Conservation (phyloP, 805 yeast species). For the Zygosaccharomyces siamensis region DNA sequence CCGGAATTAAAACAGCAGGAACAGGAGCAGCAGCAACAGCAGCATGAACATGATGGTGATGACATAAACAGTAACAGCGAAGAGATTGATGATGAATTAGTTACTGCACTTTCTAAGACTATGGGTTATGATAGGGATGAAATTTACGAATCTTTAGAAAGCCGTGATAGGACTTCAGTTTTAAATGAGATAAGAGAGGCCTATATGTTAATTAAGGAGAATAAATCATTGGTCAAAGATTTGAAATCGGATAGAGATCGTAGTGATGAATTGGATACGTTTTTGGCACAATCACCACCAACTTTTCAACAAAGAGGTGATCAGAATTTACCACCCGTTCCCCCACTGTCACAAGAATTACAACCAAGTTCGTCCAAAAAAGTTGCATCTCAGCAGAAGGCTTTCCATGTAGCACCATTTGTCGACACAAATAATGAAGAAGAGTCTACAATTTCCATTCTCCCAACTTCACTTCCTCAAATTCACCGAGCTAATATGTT, state of each 20-base stretch:
- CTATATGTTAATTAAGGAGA: slow-evolving; percentile 75
- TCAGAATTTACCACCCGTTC: slow-evolving; percentile 5
- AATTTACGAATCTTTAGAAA: slow-evolving; percentile 62
- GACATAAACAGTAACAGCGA: slow-evolving; percentile 16
- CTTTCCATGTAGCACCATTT: slow-evolving; percentile 33
- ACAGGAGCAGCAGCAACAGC: slow-evolving; percentile 28
- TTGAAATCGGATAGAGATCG: slow-evolving; percentile 43
- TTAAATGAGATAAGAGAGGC: slow-evolving; percentile 81
- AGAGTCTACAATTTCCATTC: slow-evolving; percentile 78
- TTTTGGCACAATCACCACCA: slow-evolving; percentile 58
- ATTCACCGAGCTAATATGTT: slow-evolving; percentile 92
- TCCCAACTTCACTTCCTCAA: slow-evolving; percentile 91
- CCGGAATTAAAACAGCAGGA: slow-evolving; percentile 21
- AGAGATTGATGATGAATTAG: slow-evolving; percentile 69
- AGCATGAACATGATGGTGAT: slow-evolving; percentile 23
- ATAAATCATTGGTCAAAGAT: slow-evolving; percentile 63
- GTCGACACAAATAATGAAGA: slow-evolving; percentile 32
- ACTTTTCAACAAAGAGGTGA: slow-evolving; percentile 35
- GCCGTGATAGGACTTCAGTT: slow-evolving; percentile 43
- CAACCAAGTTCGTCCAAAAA: slow-evolving; percentile 10
- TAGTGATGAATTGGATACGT: slow-evolving; percentile 51
- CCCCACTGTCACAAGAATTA: slow-evolving; percentile 5
- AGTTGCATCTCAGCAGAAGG: slow-evolving; percentile 29
- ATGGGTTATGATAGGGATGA: slow-evolving; percentile 90
- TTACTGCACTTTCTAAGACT: slow-evolving; percentile 66